Evolutionary conservation across 2,329 filamentous ascomycete genomes (phyloP).

Genomic region (Fusarium begoniae): DNA sequence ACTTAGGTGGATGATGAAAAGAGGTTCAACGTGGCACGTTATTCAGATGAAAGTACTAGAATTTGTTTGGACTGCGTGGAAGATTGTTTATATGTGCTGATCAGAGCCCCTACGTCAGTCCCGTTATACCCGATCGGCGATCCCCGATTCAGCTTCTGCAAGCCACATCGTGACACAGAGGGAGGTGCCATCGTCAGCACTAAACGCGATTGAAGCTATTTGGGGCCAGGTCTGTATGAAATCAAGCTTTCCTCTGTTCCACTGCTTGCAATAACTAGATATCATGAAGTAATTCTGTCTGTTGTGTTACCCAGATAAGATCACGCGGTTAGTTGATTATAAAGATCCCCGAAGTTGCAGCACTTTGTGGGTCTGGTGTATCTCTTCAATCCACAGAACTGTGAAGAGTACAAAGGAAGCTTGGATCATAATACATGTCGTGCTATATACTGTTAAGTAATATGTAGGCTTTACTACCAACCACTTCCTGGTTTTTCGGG

Average conservation of each 20-base stretch:
- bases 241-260: background rate
- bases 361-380: too few species aligned
- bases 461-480: background rate
- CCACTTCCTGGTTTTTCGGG: background rate
- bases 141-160: background rate
- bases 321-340: background rate
- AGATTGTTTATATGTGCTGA: background rate
- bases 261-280: accelerated
- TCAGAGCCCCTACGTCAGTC: background rate
- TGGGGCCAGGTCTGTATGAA: accelerated
- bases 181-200: background rate
- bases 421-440: background rate
- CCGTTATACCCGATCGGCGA: background rate
- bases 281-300: too few species aligned
- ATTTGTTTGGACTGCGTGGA: accelerated
- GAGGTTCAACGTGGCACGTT: accelerated
- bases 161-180: background rate
- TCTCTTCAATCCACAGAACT: too few species aligned
- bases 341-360: accelerated
- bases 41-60: accelerated
- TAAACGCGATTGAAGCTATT: background rate
- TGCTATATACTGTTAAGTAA: accelerated
- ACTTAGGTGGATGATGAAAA: accelerated
- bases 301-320: accelerated
- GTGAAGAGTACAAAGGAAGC: background rate